phyloP scores from a whole-genome alignment of 2,329 filamentous ascomycete species.

The Beauveria rudraprayagi region DNA sequence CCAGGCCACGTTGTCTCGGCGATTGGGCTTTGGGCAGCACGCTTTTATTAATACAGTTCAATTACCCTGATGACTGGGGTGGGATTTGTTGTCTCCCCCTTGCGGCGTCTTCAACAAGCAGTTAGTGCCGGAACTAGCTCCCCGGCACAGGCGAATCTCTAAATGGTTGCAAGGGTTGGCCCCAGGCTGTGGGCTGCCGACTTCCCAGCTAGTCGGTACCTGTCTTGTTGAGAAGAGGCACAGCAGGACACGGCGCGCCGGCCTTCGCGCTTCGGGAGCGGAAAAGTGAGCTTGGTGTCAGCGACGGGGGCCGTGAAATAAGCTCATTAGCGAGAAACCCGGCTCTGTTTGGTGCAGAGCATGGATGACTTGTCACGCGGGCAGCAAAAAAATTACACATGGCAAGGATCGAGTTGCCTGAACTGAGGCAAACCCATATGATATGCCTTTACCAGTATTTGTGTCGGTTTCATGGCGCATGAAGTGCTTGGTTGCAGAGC shows the following conservation, averaged over 20 bases:
- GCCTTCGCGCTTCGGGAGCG: constrained; percentile 1
- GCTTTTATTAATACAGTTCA: not conserved
- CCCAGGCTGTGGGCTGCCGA: not conserved
- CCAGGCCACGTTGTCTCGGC: constrained; percentile 3
- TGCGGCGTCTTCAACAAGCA: constrained; percentile 1
- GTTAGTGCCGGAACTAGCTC: constrained; percentile 7
- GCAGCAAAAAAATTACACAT: not conserved
- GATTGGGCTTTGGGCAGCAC: not conserved
- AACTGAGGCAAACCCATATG: not conserved
- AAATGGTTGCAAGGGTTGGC: not conserved
- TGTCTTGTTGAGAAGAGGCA: not conserved
- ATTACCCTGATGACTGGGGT: not conserved
- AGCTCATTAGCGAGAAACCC: constrained; percentile 7
- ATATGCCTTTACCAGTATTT: not conserved
- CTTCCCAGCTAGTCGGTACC: not conserved
- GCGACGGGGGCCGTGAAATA: not conserved
- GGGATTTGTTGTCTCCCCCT: not conserved
- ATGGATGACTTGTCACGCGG: constrained; percentile 7
- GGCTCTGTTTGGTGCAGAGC: not conserved
- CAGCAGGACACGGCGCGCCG: not conserved
- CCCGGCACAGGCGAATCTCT: constrained; percentile 1
- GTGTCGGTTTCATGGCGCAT: not conserved
- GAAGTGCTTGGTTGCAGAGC: not conserved
- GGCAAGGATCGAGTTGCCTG: constrained; percentile 1
- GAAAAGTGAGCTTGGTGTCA: not conserved